Evolutionary conservation across 75 land plant genomes (phyloP), one percentile per base, ranked within the genome.

Genomic region (Chamaecyparis obtusa): DNA sequence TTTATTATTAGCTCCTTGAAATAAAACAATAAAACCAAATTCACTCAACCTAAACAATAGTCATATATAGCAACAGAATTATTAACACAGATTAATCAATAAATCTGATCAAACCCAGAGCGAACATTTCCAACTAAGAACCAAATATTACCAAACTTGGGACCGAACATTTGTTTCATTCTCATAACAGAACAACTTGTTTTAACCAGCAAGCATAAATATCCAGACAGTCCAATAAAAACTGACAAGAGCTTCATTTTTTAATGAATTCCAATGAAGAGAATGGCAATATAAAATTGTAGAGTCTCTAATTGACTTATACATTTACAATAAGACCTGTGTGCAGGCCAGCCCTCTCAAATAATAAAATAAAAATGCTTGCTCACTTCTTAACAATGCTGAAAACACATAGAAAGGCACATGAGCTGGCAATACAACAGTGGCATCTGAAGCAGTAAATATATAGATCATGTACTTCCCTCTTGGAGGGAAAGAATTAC

Each of bases 401-500:
- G 33, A 46, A 32, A 81, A 81, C 27, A 49, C 83, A 81, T 51
- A 81, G 10, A 49, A 46, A n/a, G 83, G 83, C 32, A 46, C 48
- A 46, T 81, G 83, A 44, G 83, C 83, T 3, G n/a, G 49, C 13
- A 81, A 81, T 81, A 81, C 51, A 46, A 46, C 83, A 81, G 83
- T 81, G 49, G 54, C 83, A 81, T 81, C 83, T 81, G 51, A 81
- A 46, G 51, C 83, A 81, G 32, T 81, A 81, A 81, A 81, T 81
- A 81, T 81, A 81, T 81, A 81, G 83, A 81, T 81, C 83, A 11
- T 81, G 51, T 81, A 46, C 83, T 81, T 46, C 83, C 83, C 83
- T 81, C 83, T 81, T 81, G 51, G 83, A 81, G 83, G 83, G 83
- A 81, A 81, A 81, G 83, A 81, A 81, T 79, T 81, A 81, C 83